Conservation (phyloP, 2,329 filamentous ascomycete genomes). For the Malbranchea zuffiana region DNA sequence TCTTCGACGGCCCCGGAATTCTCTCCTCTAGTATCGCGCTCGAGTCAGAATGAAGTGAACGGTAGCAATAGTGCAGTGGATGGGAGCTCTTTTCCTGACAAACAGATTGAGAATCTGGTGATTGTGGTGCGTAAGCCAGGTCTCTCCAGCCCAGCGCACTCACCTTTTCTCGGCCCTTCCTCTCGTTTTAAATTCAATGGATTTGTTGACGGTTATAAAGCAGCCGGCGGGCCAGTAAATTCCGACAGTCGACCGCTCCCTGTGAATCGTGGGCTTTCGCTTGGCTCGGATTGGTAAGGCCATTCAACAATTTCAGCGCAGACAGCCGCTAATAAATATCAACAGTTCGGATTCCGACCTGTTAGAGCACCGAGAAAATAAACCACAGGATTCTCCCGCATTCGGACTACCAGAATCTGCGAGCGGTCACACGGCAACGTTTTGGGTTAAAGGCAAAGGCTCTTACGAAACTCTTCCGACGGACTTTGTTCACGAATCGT, state of each 20-base stretch:
- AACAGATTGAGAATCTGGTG: conserved; percentile 42
- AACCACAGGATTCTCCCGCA: too few relatives aligned
- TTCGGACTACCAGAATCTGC: conserved; percentile 6
- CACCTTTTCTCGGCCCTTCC: conserved; percentile 31
- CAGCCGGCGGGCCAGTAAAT: conserved; percentile 39
- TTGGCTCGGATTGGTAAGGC: conserved; percentile 27
- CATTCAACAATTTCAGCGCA: background rate
- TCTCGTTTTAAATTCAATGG: conserved; percentile 46
- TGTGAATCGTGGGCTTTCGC: conserved; percentile 27
- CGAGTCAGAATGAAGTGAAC: conserved; percentile 25
- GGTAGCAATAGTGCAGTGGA: conserved; percentile 28
- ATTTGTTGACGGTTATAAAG: conserved; percentile 44
- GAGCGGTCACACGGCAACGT: conserved; percentile 22
- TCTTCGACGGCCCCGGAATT: conserved; percentile 57
- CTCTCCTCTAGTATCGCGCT: conserved; percentile 35
- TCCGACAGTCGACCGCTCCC: conserved; percentile 29
- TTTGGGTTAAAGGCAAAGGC: conserved; percentile 43
- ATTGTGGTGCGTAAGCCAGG: conserved; percentile 42
- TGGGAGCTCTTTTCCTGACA: conserved; percentile 40
- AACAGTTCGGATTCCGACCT: too few relatives aligned
- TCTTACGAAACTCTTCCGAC: conserved; percentile 33
- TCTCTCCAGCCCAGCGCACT: conserved; percentile 24
- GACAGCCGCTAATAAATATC: too few relatives aligned
- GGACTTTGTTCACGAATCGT: conserved; percentile 40
- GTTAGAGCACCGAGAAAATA: too few relatives aligned